These are phyloP conservation scores for Ligustrum vulgare DNA, from an alignment of 257 asterid species.

Conservation along the genomic window DNA sequence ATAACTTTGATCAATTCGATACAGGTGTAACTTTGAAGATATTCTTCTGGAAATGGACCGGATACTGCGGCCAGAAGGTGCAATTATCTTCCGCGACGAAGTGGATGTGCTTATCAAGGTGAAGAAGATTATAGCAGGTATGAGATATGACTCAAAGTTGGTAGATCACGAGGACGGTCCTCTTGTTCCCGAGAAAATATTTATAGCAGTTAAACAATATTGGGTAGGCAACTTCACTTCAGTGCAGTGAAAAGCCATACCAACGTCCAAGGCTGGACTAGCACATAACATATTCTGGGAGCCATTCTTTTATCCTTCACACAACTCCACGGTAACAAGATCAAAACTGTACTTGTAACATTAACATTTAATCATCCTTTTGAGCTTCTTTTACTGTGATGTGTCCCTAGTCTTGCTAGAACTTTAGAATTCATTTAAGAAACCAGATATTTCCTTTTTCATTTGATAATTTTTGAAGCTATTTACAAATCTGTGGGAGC, in stretches of 20 bases:
- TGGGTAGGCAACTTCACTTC: conserved; percentile 91
- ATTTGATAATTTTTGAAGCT: not conserved
- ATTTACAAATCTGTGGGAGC: not conserved
- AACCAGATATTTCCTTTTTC: not conserved
- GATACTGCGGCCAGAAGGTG: conserved; percentile 93
- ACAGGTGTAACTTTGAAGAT: conserved; percentile 84
- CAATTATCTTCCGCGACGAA: conserved; percentile 84
- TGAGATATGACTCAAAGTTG: conserved; percentile 80
- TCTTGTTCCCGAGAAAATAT: conserved; percentile 77
- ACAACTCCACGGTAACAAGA: conserved; percentile 12
- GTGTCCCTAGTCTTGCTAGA: not conserved
- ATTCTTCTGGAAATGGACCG: conserved; percentile 94
- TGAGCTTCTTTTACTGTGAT: not conserved
- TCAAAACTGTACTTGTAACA: conserved; percentile 34
- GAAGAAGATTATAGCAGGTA: conserved; percentile 70
- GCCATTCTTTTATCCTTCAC: conserved; percentile 18
- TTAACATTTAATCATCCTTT: conserved; percentile 9
- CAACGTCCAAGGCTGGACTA: conserved; percentile 14
- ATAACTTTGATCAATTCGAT: conserved; percentile 1
- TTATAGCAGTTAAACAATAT: conserved; percentile 81
- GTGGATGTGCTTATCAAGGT: conserved; percentile 85
- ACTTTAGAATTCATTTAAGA: not conserved
- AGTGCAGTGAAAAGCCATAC: conserved; percentile 36
- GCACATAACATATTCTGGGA: conserved; percentile 10
- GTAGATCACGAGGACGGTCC: conserved; percentile 97